A percentile compares a stretch with the other conserved stretches of the same genome.
These are phyloP conservation scores for Mycosarcoma mackinlayi DNA, from an alignment of 1,284 basidiomycete species.

Conservation along the genomic window DNA sequence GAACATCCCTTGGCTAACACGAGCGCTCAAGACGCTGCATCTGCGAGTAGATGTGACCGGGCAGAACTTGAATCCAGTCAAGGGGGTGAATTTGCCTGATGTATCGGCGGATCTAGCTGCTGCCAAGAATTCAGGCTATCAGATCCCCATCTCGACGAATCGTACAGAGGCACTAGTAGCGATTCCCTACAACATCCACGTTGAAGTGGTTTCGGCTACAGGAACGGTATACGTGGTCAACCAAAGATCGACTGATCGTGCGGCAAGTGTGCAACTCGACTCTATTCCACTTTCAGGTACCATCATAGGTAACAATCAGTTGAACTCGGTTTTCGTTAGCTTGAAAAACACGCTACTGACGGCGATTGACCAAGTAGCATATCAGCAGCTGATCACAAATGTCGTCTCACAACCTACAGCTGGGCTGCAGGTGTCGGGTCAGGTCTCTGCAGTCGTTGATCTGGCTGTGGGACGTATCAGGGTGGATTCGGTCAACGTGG, in stretches of 20 bases:
- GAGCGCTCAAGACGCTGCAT: constrained; percentile 77
- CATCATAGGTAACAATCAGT: constrained; percentile 6
- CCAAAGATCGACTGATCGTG: constrained; percentile 2
- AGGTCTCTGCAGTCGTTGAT: constrained; percentile 74
- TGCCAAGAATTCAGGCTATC: constrained; percentile 20
- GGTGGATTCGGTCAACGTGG: constrained; percentile 75
- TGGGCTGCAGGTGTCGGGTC: constrained; percentile 69
- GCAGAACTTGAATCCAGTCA: constrained; percentile 76
- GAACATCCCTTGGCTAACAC: constrained; percentile 77
- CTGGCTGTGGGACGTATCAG: constrained; percentile 77
- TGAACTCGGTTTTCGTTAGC: neutral
- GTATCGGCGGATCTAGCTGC: constrained; percentile 73
- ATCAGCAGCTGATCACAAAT: neutral
- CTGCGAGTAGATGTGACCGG: constrained; percentile 77
- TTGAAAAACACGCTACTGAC: neutral
- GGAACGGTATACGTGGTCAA: constrained; percentile 71
- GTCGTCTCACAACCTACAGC: constrained; percentile 7
- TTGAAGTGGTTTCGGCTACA: constrained; percentile 75
- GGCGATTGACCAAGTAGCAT: constrained; percentile 6
- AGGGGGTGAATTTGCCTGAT: constrained; percentile 76
- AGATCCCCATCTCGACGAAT: constrained; percentile 54
- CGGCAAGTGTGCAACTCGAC: constrained; percentile 3
- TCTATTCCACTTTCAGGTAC: neutral
- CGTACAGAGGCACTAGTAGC: constrained; percentile 76
- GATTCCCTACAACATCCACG: constrained; percentile 81